phyloP scores from a whole-genome alignment of 2,329 filamentous ascomycete species.

The Elsinoe arachidis region DNA sequence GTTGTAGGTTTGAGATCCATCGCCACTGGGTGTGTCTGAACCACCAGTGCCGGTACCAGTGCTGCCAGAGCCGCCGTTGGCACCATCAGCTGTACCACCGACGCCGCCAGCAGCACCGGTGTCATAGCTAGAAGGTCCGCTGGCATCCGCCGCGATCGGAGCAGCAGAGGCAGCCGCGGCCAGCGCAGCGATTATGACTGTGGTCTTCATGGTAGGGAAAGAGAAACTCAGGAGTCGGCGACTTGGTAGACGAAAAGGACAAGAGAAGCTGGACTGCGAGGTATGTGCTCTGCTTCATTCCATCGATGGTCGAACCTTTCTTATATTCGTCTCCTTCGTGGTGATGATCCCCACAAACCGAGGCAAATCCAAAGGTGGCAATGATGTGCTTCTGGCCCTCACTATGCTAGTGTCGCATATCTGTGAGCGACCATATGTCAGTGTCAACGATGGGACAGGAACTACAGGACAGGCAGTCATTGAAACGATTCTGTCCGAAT shows the following conservation, averaged over 20 bases:
- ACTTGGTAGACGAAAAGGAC: background rate
- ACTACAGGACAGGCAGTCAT: background rate
- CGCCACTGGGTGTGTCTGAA: too few species aligned
- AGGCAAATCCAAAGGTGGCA: background rate
- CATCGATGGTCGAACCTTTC: background rate
- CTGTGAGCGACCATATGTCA: background rate
- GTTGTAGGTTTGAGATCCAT: too few species aligned
- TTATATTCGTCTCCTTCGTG: background rate
- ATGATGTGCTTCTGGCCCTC: background rate
- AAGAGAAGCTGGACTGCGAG: too few species aligned
- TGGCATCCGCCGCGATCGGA: background rate
- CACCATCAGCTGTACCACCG: background rate
- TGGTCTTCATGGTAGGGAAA: slow-evolving; percentile 10
- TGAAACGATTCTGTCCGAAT: background rate
- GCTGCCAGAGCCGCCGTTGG: background rate
- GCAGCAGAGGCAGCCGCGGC: background rate
- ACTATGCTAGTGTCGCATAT: background rate
- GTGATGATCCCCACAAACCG: background rate
- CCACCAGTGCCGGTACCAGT: background rate
- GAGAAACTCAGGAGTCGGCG: background rate
- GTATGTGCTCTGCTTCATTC: too few species aligned
- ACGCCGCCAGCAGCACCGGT: background rate
- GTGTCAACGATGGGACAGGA: background rate
- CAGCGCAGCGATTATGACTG: slow-evolving; percentile 4
- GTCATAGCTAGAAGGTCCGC: background rate